phyloP scores from a whole-genome alignment of 139 green algal genomes.

The Volvox africanus region DNA sequence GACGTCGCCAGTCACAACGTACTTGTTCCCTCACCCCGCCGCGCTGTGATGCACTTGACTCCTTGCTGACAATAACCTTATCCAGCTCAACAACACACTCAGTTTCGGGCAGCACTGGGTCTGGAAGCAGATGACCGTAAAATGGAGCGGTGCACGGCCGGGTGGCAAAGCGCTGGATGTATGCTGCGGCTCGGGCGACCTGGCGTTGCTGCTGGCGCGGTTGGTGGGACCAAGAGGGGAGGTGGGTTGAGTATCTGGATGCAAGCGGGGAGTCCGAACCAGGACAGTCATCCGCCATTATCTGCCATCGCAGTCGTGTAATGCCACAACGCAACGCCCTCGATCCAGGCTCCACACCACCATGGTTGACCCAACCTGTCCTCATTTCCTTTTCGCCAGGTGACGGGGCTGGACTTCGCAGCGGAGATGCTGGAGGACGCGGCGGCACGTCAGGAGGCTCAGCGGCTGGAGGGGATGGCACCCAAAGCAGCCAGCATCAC shows the following conservation, averaged over 20 bases:
- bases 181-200: conserved; percentile 95
- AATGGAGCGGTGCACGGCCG: conserved; percentile 79
- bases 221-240: conserved; percentile 82
- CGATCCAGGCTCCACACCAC: too few species aligned
- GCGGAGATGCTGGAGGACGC: conserved; percentile 85
- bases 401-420: conserved; percentile 95
- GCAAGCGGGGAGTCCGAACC: too few species aligned
- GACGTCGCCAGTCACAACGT: too few species aligned
- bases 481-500: neutral
- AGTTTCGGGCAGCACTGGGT: conserved; percentile 94
- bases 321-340: too few species aligned
- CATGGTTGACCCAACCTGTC: too few species aligned
- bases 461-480: neutral
- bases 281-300: too few species aligned
- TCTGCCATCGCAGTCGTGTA: too few species aligned
- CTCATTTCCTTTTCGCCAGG: conserved; percentile 45
- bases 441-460: conserved; percentile 1
- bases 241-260: conserved; percentile 54
- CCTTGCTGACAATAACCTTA: too few species aligned
- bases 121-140: conserved; percentile 96
- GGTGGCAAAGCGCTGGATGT: conserved; percentile 87
- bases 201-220: conserved; percentile 86
- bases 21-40: too few species aligned
- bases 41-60: too few species aligned
- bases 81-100: conserved; percentile 92